Percentiles rank a stretch among this genome's conserved stretches.
phyloP scores from a whole-genome alignment of 768 basidiomycete species.

The Rickenella mellea region DNA sequence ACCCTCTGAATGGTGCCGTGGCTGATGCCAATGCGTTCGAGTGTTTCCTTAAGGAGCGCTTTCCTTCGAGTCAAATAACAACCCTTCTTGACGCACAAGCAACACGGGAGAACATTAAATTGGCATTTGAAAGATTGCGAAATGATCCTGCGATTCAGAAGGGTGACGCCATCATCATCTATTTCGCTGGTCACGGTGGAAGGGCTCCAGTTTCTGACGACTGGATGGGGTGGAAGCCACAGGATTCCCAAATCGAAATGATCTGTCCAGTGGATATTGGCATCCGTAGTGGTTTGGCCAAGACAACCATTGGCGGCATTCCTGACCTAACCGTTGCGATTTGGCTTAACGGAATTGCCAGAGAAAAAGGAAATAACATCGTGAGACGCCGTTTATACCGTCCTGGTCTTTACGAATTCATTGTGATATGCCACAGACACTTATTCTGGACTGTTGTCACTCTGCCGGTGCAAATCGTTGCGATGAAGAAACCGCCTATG shows the following conservation, averaged over 20 bases:
- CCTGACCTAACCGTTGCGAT: constrained; percentile 58
- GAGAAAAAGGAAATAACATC: constrained; percentile 58
- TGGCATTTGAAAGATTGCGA: constrained; percentile 46
- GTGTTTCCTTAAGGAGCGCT: constrained; percentile 46
- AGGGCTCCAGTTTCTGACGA: constrained; percentile 43
- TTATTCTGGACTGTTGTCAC: no score
- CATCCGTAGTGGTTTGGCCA: constrained; percentile 30
- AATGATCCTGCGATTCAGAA: constrained; percentile 49
- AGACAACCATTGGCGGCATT: constrained; percentile 49
- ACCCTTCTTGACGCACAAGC: constrained; percentile 49
- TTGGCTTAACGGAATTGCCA: constrained; percentile 47
- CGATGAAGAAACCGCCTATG: no score
- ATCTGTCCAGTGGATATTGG: constrained; percentile 63
- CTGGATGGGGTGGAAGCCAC: constrained; percentile 42
- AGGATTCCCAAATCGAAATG: constrained; percentile 36
- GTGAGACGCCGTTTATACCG: no score
- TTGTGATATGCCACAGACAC: no score
- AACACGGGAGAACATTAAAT: constrained; percentile 52
- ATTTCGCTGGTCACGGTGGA: constrained; percentile 71
- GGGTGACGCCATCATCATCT: constrained; percentile 59
- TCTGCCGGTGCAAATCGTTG: no score
- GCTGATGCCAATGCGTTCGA: constrained; percentile 53
- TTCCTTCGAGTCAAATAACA: constrained; percentile 49
- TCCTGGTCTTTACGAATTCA: no score
- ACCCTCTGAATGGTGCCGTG: constrained; percentile 58